Evolutionary conservation across 768 basidiomycete species (phyloP), one percentile per base, ranked within the genome.

Genomic region (Termitomyces bulborhizus): DNA sequence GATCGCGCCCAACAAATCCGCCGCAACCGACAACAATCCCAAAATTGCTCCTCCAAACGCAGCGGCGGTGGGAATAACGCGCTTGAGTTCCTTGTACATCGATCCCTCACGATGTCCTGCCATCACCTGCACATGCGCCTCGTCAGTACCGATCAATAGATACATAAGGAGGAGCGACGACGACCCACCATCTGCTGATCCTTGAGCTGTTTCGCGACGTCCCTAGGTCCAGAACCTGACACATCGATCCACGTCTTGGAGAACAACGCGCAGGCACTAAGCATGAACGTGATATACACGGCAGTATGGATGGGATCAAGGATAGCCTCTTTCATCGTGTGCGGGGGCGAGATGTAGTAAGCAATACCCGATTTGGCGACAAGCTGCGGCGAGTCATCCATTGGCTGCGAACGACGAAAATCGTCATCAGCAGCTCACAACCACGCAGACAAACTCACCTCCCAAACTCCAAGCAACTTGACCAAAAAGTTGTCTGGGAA

Each of bases 221-320:
- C 96, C 45, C 97, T 75, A 11, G 96, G 97, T 18, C 97, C 93
- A 53, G 87, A 90, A 15, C 97, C 96, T 2, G 94, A 98, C 34
- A 98, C 93, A 64, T 98, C 96, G 60, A 99, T 98, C 96, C 97
- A 99, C 0, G 96, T 98, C 81, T 98, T 98, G 67, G 92, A 95
- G 79, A 98, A 99, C 61, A 98, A 78, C 13, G 97, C 96, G 67
- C 95, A 98, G 15, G 94, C 93, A 34, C 88, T 83, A 57, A 95
- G 80, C 76, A 96, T 96, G 76, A 98, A 98, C 5, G 82, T 70
- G 69, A 99, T 85, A 72, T 98, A 97, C 63, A 97, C 75, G 21
- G 80, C 78, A 1, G 93, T 94, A 75, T 98, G 97, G 65, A 98
- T 84, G 1, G 97, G 97, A 71, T 99, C 97, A 47, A 91, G 72